Evolutionary conservation across 2,329 filamentous ascomycete species (phyloP), one percentile per base, ranked within the genome.

Genomic region (Aspergillus sp.): DNA sequence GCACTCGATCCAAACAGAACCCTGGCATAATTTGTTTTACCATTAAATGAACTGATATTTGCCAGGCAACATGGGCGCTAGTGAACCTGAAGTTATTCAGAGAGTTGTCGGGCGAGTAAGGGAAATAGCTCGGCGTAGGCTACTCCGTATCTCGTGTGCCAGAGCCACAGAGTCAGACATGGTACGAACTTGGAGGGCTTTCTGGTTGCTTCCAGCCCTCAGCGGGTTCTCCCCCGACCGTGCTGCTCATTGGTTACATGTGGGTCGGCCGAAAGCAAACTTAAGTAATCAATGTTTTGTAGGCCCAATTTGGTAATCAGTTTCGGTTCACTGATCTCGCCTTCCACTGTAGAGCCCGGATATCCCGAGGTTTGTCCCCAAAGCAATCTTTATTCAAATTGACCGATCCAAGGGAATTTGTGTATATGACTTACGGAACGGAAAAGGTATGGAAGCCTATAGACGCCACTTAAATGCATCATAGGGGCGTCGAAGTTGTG

Each of bases 151-250:
- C n/a, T 19, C 39, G 3, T 17, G 39, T 19, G 39, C n/a, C 39
- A 17, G n/a, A n/a, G 39, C 39, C 39, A 42, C 17, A 8, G 8
- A 42, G n/a, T 42, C 32, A 36, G 10, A 36, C 32, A 36, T 36
- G 32, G 32, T 36, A 36, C 32, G 11, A 36, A 36, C 32, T 13
- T 13, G 32, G 32, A 36, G 32, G 32, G 2, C 32, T 5, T 64
- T 64, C 60, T 64, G 52, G 60, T 56, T 32, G 48, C 50, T 64
- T 60, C 62, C 54, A 23, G 8, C 23, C 38, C 19, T 32, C 4
- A 8, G 23, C 23, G 17, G 7, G 19, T 3, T 17, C 39, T 19
- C 41, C 5, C 19, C 19, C 21, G 19, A 13, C 10, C 41, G 19
- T 44, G 41, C 41, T 44, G 41, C 41, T 23, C 13, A 44, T 44